These are phyloP conservation scores for Thielaviopsis ethacetica DNA, from an alignment of 2,329 filamentous ascomycete genomes.

Conservation along the genomic window DNA sequence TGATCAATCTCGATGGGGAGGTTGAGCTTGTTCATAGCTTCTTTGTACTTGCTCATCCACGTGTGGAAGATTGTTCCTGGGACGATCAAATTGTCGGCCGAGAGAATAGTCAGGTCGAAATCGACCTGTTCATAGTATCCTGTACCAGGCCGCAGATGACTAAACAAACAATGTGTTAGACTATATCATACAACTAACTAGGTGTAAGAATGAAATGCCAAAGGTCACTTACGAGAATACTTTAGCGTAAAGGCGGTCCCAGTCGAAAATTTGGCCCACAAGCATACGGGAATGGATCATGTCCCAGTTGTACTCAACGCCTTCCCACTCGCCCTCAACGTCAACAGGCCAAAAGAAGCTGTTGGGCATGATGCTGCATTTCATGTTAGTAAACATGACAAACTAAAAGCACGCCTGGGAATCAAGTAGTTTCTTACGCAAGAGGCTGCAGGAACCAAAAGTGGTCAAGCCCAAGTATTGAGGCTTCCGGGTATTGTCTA, in stretches of 20 bases:
- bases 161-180: slow-evolving; percentile 19
- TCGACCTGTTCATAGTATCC: slow-evolving; percentile 80
- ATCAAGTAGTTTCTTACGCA: slow-evolving; percentile 18
- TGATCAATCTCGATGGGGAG: slow-evolving; percentile 46
- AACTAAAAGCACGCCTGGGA: background rate
- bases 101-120: slow-evolving; percentile 64
- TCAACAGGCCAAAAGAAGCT: slow-evolving; percentile 56
- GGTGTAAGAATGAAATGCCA: background rate
- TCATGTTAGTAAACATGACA: background rate
- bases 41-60: slow-evolving; percentile 55
- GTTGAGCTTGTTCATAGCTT: slow-evolving; percentile 48
- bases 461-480: slow-evolving; percentile 25
- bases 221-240: slow-evolving; percentile 39
- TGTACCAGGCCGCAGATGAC: slow-evolving; percentile 58
- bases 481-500: slow-evolving; percentile 14
- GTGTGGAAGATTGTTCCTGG: slow-evolving; percentile 38
- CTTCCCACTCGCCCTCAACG: slow-evolving; percentile 57
- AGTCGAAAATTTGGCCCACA: slow-evolving; percentile 60
- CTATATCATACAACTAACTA: background rate
- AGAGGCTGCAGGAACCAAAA: slow-evolving; percentile 24
- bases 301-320: slow-evolving; percentile 45
- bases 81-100: slow-evolving; percentile 48
- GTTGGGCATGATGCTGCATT: slow-evolving; percentile 50
- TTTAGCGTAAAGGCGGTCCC: slow-evolving; percentile 58
- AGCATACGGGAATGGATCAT: slow-evolving; percentile 71